Percentiles rank a stretch among this genome's conserved stretches.
Conservation (phyloP, 2,329 filamentous ascomycete species). For the Cryphonectria nitschkei region DNA sequence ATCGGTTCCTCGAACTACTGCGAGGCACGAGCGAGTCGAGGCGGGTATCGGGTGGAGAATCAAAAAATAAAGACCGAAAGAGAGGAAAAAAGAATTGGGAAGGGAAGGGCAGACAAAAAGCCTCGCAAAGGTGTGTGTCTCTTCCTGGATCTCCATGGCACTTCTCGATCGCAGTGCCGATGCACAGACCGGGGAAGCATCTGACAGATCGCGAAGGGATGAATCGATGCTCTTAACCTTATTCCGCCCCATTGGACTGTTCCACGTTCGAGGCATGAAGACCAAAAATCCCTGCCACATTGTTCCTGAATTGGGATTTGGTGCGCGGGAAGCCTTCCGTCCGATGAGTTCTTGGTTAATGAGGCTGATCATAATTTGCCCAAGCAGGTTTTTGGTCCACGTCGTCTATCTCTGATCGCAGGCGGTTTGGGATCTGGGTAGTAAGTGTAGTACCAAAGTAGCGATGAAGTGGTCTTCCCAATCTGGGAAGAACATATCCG, state of each 20-base stretch:
- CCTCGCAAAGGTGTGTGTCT: no score
- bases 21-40: neutral
- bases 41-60: neutral
- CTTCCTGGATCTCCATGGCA: neutral
- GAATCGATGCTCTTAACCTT: neutral
- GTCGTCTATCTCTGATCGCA: neutral
- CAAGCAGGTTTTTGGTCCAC: neutral
- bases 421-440: neutral
- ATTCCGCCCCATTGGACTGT: neutral
- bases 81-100: no score
- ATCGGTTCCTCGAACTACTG: neutral
- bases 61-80: neutral
- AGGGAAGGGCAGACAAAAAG: neutral
- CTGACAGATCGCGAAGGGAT: slow-evolving; percentile 1
- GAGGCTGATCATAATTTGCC: neutral
- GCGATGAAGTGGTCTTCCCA: neutral
- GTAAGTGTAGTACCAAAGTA: neutral
- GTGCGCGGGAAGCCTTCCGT: neutral
- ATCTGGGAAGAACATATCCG: neutral
- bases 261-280: neutral
- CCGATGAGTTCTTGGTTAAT: neutral
- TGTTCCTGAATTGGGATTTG: neutral
- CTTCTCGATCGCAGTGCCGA: neutral
- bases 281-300: neutral
- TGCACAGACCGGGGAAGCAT: neutral